A percentile compares a stretch with the other conserved stretches of the same genome.
Evolutionary conservation across 2,329 filamentous ascomycete genomes (phyloP).

Genomic region (Calonectria naviculata): DNA sequence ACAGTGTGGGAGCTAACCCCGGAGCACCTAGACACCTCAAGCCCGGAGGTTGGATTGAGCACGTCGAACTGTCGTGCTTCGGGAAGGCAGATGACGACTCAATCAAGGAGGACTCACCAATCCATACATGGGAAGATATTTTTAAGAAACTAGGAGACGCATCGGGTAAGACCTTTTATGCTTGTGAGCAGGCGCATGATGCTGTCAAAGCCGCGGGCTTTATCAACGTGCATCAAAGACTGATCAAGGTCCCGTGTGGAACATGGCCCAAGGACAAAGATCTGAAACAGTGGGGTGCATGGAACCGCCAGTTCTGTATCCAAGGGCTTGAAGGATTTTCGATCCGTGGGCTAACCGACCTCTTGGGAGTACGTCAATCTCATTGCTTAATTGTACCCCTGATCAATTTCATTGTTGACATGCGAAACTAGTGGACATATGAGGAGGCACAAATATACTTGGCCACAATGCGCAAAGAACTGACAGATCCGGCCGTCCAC

Average conservation of each 20-base stretch:
- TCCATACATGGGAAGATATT: constrained; percentile 33
- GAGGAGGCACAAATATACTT: constrained; percentile 21
- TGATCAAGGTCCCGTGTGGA: constrained; percentile 30
- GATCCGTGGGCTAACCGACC: constrained; percentile 30
- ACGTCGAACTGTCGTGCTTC: constrained; percentile 22
- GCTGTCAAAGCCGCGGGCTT: constrained; percentile 31
- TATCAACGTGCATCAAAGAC: constrained; percentile 18
- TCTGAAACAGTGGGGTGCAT: constrained; percentile 34
- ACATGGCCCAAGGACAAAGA: constrained; percentile 43
- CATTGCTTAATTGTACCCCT: too few species aligned
- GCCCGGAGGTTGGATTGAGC: constrained; percentile 25
- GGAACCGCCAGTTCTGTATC: constrained; percentile 31
- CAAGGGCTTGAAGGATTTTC: constrained; percentile 34
- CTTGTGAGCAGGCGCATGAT: constrained; percentile 26
- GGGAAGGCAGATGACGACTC: constrained; percentile 39
- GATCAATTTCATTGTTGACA: background rate
- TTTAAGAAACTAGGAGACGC: constrained; percentile 28
- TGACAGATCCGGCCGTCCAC: constrained; percentile 16
- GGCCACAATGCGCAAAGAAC: constrained; percentile 21
- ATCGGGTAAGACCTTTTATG: constrained; percentile 31
- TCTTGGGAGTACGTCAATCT: constrained; percentile 21
- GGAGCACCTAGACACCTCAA: constrained; percentile 13
- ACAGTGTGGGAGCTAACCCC: background rate
- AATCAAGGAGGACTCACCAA: constrained; percentile 26
- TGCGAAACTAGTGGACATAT: constrained; percentile 7